Conservation (phyloP, 805 yeast species). For the Blastobotrys terrestris region DNA sequence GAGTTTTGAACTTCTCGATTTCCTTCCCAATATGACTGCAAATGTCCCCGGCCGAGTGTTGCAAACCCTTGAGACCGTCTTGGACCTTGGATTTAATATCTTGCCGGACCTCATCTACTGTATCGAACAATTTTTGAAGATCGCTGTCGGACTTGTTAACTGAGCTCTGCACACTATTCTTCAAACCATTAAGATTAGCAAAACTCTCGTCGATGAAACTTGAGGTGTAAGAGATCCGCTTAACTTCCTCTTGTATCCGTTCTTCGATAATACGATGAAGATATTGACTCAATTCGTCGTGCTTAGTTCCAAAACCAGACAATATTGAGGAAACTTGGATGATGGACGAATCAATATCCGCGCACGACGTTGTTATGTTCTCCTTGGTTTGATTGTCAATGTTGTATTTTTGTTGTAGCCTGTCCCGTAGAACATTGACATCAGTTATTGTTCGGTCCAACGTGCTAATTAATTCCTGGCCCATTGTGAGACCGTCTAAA, state of each 20-base stretch:
- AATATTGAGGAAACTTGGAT: background rate
- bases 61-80: background rate
- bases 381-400: conserved; percentile 8
- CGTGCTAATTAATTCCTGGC: conserved; percentile 19
- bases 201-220: background rate
- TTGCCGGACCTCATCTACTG: background rate
- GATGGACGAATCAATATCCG: background rate
- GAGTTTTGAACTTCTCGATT: background rate
- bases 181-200: background rate
- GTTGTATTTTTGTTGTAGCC: conserved; percentile 14
- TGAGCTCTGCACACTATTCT: background rate
- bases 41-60: background rate
- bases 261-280: background rate
- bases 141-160: background rate
- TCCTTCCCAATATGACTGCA: background rate
- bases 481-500: conserved; percentile 23
- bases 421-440: conserved; percentile 14
- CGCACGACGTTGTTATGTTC: conserved; percentile 3
- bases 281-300: background rate
- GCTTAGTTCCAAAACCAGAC: background rate
- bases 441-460: conserved; percentile 21
- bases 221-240: background rate
- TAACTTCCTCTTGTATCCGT: background rate
- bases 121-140: background rate
- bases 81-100: background rate